Conservation (phyloP, 257 asterid genomes). For the Plectranthus barbatus region DNA sequence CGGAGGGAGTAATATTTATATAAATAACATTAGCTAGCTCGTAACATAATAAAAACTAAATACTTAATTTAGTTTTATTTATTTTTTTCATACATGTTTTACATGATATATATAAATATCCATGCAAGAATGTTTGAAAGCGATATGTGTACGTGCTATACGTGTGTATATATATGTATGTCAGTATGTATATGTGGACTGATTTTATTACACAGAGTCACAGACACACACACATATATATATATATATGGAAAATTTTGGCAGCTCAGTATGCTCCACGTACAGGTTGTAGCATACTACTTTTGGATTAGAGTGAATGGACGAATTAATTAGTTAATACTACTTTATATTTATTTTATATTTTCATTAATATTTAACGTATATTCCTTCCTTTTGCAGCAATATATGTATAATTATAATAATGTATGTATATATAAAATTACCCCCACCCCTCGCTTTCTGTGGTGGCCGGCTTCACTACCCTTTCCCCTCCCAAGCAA, state of each 20-base stretch:
- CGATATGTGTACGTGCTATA: slow-evolving; percentile 6
- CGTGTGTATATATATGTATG: not conserved
- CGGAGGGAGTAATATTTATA: too few species aligned
- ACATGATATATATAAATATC: not conserved
- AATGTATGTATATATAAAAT: not conserved
- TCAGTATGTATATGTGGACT: not conserved
- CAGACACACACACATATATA: too few species aligned
- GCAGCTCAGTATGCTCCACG: slow-evolving; percentile 33
- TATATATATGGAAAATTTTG: slow-evolving; percentile 9
- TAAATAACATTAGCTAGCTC: too few species aligned
- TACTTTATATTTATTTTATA: not conserved
- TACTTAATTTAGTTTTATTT: too few species aligned
- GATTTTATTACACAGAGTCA: too few species aligned
- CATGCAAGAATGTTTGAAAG: slow-evolving; percentile 30
- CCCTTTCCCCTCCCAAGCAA: slow-evolving; percentile 25
- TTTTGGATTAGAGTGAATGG: slow-evolving; percentile 11
- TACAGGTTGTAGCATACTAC: slow-evolving; percentile 27
- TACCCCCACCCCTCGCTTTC: not conserved
- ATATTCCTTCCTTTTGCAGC: not conserved
- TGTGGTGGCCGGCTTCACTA: slow-evolving; percentile 18
- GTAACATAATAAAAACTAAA: too few species aligned
- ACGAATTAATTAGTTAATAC: not conserved
- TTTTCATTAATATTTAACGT: not conserved
- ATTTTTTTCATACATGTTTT: too few species aligned
- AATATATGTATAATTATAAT: not conserved